Percentiles rank a stretch among this genome's conserved stretches.
phyloP scores from a whole-genome alignment of 192 early-diverging fungal species.

The Pecoramyces ruminantium region DNA sequence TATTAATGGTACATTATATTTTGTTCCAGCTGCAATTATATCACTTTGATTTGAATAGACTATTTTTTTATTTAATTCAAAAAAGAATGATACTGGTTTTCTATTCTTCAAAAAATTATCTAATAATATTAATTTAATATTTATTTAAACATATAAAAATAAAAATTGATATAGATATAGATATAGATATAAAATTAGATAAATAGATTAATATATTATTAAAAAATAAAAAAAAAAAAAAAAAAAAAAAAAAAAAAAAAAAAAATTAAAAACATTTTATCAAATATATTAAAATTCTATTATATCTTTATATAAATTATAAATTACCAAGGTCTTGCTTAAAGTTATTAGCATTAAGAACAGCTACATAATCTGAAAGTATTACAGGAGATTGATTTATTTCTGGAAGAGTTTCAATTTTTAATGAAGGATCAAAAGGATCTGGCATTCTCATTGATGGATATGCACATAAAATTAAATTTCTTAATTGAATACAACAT shows the following conservation, averaged over 20 bases:
- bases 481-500: conserved; percentile 83
- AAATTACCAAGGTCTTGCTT: conserved; percentile 40
- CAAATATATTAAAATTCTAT: too few species aligned
- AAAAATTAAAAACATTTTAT: too few species aligned
- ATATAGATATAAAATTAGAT: too few species aligned
- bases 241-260: too few species aligned
- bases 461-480: conserved; percentile 88
- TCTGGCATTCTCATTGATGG: conserved; percentile 90
- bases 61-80: conserved; percentile 30
- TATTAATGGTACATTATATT: conserved; percentile 65
- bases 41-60: conserved; percentile 12
- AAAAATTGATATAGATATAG: too few species aligned
- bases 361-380: conserved; percentile 61
- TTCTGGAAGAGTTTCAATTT: conserved; percentile 78
- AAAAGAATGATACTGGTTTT: conserved; percentile 33
- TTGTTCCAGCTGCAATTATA: conserved; percentile 2
- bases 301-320: not conserved
- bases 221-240: too few species aligned
- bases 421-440: conserved; percentile 87
- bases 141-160: too few species aligned
- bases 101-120: conserved; percentile 51
- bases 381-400: conserved; percentile 70
- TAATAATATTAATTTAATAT: too few species aligned
- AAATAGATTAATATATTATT: too few species aligned
- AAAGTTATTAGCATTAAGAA: conserved; percentile 39